phyloP scores from a whole-genome alignment of 78 protist genomes.

The Dictyostelium intermedium region DNA sequence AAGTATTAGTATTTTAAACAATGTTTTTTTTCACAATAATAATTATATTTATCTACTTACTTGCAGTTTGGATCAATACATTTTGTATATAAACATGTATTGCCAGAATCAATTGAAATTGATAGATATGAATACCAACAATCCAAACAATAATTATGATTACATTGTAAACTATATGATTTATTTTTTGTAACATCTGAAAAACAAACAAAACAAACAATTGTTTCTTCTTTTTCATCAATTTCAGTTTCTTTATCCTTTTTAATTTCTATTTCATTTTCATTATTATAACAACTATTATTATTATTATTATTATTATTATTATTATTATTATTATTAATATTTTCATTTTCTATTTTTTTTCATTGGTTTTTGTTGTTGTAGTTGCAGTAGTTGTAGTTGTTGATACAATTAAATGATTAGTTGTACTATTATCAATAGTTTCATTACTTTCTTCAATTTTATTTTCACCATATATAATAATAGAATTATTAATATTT shows the following conservation, averaged over 20 bases:
- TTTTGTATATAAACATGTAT: conserved; percentile 14
- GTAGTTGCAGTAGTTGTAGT: not conserved
- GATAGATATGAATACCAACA: conserved; percentile 36
- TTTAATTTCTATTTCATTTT: not conserved
- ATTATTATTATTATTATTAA: not conserved
- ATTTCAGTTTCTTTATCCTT: not conserved
- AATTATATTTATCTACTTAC: too few relatives aligned
- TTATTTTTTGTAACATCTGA: not conserved
- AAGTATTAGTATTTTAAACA: too few relatives aligned
- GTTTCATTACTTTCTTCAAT: not conserved
- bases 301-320: not conserved
- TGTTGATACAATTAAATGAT: too few relatives aligned
- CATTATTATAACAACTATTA: not conserved
- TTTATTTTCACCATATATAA: not conserved
- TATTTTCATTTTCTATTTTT: not conserved
- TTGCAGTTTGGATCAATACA: conserved; percentile 46
- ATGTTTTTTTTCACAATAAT: too few relatives aligned
- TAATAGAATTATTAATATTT: too few relatives aligned
- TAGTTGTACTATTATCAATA: not conserved
- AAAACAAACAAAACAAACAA: conserved; percentile 27
- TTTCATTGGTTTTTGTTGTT: too few relatives aligned
- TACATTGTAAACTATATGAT: not conserved
- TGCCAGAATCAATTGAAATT: conserved; percentile 1
- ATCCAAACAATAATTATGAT: conserved; percentile 20
- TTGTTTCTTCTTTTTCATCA: not conserved